Conservation (phyloP, 1,284 basidiomycete genomes). For the Cerioporus squamosus region DNA sequence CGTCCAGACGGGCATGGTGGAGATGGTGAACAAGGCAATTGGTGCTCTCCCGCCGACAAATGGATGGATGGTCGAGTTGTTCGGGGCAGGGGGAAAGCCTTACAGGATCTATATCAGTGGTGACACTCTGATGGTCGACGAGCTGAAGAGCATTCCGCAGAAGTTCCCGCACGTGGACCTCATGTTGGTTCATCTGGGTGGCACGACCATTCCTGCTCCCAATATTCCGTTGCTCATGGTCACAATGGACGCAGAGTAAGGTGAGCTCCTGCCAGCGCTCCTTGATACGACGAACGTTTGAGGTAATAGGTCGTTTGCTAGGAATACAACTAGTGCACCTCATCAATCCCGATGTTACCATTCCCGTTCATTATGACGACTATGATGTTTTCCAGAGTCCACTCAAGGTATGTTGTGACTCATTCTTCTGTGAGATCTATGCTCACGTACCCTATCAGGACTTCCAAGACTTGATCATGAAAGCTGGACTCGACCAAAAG, state of each 20-base stretch:
- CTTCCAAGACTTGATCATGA: conserved; percentile 22
- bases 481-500: conserved; percentile 22
- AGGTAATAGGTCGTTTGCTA: neutral
- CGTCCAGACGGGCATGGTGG: conserved; percentile 23
- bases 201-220: conserved; percentile 30
- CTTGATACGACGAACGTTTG: too few species aligned
- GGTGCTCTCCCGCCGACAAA: conserved; percentile 32
- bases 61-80: conserved; percentile 32
- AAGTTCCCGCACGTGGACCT: conserved; percentile 33
- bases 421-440: neutral
- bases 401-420: conserved; percentile 1
- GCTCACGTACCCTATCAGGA: conserved; percentile 8
- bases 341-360: conserved; percentile 32
- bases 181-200: conserved; percentile 31
- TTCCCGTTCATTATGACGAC: conserved; percentile 34
- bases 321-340: conserved; percentile 32
- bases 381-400: conserved; percentile 25
- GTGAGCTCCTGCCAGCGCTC: neutral
- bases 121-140: conserved; percentile 36
- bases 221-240: conserved; percentile 33
- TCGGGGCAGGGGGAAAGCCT: conserved; percentile 9
- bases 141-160: conserved; percentile 32
- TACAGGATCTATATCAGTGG: conserved; percentile 36
- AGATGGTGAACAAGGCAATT: conserved; percentile 23
- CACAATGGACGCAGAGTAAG: conserved; percentile 36